phyloP scores from a whole-genome alignment of 495 filamentous ascomycete genomes.

The Niebla homalea region DNA sequence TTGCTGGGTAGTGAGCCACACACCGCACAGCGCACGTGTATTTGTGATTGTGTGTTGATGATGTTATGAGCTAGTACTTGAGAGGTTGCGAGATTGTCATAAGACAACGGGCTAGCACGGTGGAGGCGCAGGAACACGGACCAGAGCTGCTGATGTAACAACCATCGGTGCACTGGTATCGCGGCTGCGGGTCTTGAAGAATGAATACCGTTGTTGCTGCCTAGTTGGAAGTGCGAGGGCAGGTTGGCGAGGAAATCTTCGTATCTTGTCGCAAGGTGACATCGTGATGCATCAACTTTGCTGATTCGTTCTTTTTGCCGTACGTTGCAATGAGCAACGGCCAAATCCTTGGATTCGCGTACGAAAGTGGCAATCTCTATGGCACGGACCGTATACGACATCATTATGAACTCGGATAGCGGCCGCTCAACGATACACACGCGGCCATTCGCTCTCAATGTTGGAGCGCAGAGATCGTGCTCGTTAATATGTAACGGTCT shows the following conservation, averaged over 20 bases:
- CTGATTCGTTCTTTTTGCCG: background rate
- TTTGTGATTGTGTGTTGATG: slow-evolving; percentile 16
- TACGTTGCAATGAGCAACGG: background rate
- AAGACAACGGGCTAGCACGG: slow-evolving; percentile 13
- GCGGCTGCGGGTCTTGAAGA: slow-evolving; percentile 16
- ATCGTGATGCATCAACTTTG: background rate
- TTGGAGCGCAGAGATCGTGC: slow-evolving; percentile 11
- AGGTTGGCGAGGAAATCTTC: slow-evolving; percentile 16
- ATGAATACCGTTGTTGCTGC: slow-evolving; percentile 16
- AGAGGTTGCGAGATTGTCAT: slow-evolving; percentile 12
- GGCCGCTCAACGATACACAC: slow-evolving; percentile 16
- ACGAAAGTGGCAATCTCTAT: slow-evolving; percentile 15
- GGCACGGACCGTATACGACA: slow-evolving; percentile 20
- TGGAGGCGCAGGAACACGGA: slow-evolving; percentile 20
- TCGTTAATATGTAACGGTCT: slow-evolving; percentile 21
- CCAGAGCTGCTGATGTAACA: slow-evolving; percentile 26
- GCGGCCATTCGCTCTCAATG: background rate
- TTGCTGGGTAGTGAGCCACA: slow-evolving; percentile 17
- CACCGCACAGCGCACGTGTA: slow-evolving; percentile 18
- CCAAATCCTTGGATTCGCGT: slow-evolving; percentile 18
- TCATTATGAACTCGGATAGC: slow-evolving; percentile 22
- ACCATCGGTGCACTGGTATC: slow-evolving; percentile 21
- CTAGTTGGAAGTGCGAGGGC: slow-evolving; percentile 19
- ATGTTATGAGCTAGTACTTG: slow-evolving; percentile 22
- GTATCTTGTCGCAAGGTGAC: slow-evolving; percentile 7